Percentiles rank a stretch among this genome's conserved stretches.
phyloP scores from a whole-genome alignment of 179 eudicot species.

The Camellia oleifera region DNA sequence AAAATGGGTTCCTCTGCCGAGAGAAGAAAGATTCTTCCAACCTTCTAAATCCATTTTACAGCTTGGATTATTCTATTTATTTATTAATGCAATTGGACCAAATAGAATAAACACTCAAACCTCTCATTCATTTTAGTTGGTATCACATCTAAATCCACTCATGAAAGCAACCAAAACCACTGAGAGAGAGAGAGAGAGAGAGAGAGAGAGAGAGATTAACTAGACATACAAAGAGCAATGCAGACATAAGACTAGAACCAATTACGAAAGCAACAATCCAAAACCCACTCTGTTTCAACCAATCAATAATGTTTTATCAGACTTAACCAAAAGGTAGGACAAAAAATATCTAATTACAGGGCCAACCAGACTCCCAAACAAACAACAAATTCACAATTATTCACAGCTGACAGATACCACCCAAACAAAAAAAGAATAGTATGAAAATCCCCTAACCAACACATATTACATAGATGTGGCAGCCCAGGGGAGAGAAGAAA shows the following conservation, averaged over 20 bases:
- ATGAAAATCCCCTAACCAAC: neutral
- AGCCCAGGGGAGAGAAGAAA: neutral
- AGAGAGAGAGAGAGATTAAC: no score
- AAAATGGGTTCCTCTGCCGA: no score
- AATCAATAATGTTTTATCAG: no score
- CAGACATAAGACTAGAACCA: neutral
- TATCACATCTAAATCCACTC: neutral
- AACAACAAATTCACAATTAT: constrained; percentile 6
- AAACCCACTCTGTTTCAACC: neutral
- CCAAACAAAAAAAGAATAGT: neutral
- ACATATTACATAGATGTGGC: neutral
- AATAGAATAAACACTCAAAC: constrained; percentile 12
- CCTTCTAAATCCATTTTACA: neutral
- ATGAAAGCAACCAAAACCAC: neutral
- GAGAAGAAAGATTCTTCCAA: neutral
- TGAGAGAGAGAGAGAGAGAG: neutral
- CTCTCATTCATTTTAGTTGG: neutral
- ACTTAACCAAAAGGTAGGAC: no score
- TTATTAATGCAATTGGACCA: neutral
- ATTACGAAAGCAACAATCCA: neutral
- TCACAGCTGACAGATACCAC: neutral
- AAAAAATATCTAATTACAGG: neutral
- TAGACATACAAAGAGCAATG: no score
- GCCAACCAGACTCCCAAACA: neutral
- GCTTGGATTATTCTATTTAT: neutral